Evolutionary conservation across 2,329 filamentous ascomycete species (phyloP).

Genomic region (Ceratocystiopsis sp.): DNA sequence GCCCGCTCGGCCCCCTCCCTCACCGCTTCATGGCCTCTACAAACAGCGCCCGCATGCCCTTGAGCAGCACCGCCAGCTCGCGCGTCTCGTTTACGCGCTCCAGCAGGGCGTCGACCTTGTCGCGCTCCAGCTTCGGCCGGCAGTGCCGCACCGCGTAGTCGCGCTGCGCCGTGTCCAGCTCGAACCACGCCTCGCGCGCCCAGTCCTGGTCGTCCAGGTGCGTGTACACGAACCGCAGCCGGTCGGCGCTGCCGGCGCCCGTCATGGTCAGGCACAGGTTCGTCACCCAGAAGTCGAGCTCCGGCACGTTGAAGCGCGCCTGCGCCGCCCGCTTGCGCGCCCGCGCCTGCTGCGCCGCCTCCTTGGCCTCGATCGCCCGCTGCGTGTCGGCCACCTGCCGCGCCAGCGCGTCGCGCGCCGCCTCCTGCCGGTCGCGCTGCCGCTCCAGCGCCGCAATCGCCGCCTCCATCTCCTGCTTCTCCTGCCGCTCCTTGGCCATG

Average conservation of each 20-base stretch:
- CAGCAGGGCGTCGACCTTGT: constrained; percentile 59
- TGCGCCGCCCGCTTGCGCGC: constrained; percentile 66
- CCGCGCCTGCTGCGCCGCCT: constrained; percentile 56
- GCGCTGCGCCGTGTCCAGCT: constrained; percentile 61
- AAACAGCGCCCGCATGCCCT: constrained; percentile 71
- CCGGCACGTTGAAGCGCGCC: constrained; percentile 74
- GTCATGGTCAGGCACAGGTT: constrained; percentile 82
- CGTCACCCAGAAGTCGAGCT: constrained; percentile 90
- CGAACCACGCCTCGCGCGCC: constrained; percentile 86
- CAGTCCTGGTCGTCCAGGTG: constrained; percentile 76
- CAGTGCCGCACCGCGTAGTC: constrained; percentile 77
- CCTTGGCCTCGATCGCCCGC: constrained; percentile 47
- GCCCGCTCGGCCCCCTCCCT: background rate
- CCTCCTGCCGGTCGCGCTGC: constrained; percentile 44
- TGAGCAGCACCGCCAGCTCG: constrained; percentile 54
- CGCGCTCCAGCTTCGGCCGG: constrained; percentile 64
- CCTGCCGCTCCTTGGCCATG: constrained; percentile 58
- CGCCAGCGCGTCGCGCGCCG: constrained; percentile 37
- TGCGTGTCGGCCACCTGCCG: constrained; percentile 51
- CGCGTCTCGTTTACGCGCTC: constrained; percentile 68
- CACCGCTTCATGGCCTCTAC: constrained; percentile 44
- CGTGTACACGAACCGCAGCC: constrained; percentile 77
- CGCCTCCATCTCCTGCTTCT: constrained; percentile 57
- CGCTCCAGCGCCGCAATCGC: constrained; percentile 39
- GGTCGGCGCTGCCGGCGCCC: constrained; percentile 67